A percentile compares a stretch with the other conserved stretches of the same genome.
phyloP scores from a whole-genome alignment of 1,284 basidiomycete species.

The Phylloboletellus chloephorus region DNA sequence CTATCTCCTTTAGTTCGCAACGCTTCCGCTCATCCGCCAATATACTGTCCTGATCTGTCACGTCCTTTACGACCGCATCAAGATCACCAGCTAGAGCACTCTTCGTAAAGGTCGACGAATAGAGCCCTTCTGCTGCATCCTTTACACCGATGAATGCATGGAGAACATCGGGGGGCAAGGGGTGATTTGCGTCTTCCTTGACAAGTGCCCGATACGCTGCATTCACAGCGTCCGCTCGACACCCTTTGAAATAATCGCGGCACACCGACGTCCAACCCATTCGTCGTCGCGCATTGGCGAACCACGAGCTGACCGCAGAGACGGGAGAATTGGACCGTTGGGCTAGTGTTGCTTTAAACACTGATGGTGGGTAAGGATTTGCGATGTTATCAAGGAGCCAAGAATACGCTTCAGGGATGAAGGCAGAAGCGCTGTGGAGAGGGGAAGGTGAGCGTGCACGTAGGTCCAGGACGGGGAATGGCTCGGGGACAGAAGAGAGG shows the following conservation, averaged over 20 bases:
- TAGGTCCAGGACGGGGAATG: too few relatives aligned
- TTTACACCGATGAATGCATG: constrained; percentile 36
- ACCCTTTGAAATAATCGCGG: constrained; percentile 35
- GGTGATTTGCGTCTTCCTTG: constrained; percentile 24
- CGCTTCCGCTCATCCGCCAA: too few relatives aligned
- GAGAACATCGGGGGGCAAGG: constrained; percentile 24
- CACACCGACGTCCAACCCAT: constrained; percentile 50
- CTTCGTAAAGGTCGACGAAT: constrained; percentile 25
- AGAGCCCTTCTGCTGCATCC: constrained; percentile 31
- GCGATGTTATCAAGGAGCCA: constrained; percentile 46
- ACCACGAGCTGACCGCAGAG: constrained; percentile 44
- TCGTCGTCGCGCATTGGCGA: constrained; percentile 41
- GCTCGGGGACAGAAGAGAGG: background rate
- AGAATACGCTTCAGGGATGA: constrained; percentile 33
- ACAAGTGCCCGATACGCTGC: constrained; percentile 40
- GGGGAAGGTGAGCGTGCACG: too few relatives aligned
- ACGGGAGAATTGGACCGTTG: constrained; percentile 17
- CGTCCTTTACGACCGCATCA: constrained; percentile 25
- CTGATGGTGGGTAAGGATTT: constrained; percentile 44
- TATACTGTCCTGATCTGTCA: constrained; percentile 19
- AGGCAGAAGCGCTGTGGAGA: constrained; percentile 25
- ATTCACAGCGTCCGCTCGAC: constrained; percentile 35
- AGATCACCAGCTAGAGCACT: constrained; percentile 28
- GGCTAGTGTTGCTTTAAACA: constrained; percentile 30
- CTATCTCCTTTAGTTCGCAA: too few relatives aligned